These are phyloP conservation scores for Claviceps sp. DNA, from an alignment of 2,329 filamentous ascomycete species.

Conservation along the genomic window DNA sequence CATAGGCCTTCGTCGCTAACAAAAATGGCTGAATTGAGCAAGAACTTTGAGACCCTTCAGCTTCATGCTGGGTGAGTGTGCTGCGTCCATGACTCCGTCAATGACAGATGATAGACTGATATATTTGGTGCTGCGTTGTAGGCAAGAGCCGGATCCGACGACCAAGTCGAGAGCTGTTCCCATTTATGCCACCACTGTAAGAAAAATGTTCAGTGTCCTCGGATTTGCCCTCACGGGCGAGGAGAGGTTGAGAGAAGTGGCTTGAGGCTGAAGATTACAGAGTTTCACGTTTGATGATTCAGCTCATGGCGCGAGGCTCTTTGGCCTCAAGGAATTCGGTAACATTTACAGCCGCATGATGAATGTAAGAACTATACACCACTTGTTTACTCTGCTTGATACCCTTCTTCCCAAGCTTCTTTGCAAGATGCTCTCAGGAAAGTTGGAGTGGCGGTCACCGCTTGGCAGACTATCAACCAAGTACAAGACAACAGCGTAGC, in stretches of 20 bases:
- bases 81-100: too few species aligned
- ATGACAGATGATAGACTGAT: not conserved
- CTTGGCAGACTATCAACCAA: too few species aligned
- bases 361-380: slow-evolving; percentile 48
- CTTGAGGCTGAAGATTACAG: slow-evolving; percentile 24
- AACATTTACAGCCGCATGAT: slow-evolving; percentile 97
- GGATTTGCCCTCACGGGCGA: too few species aligned
- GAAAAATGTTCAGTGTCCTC: not conserved
- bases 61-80: slow-evolving; percentile 62
- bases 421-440: not conserved
- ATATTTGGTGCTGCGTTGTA: slow-evolving; percentile 20
- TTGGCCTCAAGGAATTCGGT: slow-evolving; percentile 90
- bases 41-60: slow-evolving; percentile 73
- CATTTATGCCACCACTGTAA: slow-evolving; percentile 80
- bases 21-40: slow-evolving; percentile 30
- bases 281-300: slow-evolving; percentile 93
- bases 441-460: too few species aligned
- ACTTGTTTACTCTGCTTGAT: not conserved
- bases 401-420: not conserved
- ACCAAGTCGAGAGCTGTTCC: slow-evolving; percentile 87
- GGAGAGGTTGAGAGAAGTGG: not conserved
- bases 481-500: not conserved
- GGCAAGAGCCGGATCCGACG: slow-evolving; percentile 64
- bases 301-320: slow-evolving; percentile 85
- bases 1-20: not conserved